Percentiles rank a stretch among this genome's conserved stretches.
Conservation (phyloP, 2,329 filamentous ascomycete genomes). For the Chrysoporthe cubensis region DNA sequence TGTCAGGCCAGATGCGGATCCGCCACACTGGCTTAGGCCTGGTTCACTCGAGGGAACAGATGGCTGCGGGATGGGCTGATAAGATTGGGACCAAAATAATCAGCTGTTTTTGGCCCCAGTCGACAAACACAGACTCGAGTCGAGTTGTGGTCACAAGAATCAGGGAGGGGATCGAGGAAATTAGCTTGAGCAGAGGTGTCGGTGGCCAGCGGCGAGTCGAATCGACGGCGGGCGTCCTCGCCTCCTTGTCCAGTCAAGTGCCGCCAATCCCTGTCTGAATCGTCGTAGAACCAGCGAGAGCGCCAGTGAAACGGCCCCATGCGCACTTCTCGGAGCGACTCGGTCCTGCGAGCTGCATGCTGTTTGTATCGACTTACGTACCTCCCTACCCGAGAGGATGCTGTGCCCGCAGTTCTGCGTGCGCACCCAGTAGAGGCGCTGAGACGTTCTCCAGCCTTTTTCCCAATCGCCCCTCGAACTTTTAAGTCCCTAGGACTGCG, state of each 20-base stretch:
- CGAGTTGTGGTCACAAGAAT: conserved; percentile 6
- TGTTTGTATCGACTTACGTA: conserved; percentile 1
- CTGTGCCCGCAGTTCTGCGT: no score
- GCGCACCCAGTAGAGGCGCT: background rate
- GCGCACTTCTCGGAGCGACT: conserved; percentile 9
- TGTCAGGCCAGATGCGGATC: conserved; percentile 8
- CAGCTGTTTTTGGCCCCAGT: background rate
- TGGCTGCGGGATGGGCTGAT: conserved; percentile 25
- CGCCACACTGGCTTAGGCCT: conserved; percentile 14
- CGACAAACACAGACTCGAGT: background rate
- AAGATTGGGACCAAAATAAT: conserved; percentile 10
- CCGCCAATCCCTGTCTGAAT: conserved; percentile 15
- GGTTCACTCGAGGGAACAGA: background rate
- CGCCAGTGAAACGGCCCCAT: conserved; percentile 12
- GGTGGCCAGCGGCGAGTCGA: conserved; percentile 9
- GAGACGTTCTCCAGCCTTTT: background rate
- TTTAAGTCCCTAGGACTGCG: background rate
- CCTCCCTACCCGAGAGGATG: background rate
- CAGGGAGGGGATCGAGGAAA: background rate
- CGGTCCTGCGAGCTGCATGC: conserved; percentile 13
- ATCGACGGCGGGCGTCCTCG: conserved; percentile 10
- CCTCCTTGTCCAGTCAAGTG: conserved; percentile 7
- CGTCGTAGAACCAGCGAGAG: conserved; percentile 13
- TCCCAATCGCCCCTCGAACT: background rate
- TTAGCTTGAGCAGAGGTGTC: background rate